phyloP scores from a whole-genome alignment of 139 green algal genomes.

The Chlorella sorokiniana region DNA sequence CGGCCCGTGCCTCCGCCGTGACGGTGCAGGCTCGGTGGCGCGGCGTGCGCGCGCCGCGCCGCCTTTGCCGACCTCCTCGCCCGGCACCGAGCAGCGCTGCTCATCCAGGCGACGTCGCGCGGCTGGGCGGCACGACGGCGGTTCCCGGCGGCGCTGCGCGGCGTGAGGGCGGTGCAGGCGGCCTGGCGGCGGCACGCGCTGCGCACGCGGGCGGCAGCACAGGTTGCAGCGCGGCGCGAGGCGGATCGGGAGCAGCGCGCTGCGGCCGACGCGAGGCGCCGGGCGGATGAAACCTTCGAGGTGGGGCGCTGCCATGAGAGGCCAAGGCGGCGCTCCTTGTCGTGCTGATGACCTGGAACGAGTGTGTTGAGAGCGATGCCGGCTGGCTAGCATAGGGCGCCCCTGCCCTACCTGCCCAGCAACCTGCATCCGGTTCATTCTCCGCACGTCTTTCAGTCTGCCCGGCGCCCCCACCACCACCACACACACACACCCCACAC shows the following conservation, averaged over 20 bases:
- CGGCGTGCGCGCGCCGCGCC: slow-evolving; percentile 25
- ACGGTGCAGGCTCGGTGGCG: slow-evolving; percentile 53
- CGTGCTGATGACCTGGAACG: background rate
- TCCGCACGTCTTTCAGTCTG: no score
- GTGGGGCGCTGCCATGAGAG: background rate
- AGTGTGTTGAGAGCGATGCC: no score
- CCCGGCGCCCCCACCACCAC: no score
- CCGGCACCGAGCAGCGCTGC: slow-evolving; percentile 44
- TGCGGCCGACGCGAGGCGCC: slow-evolving; percentile 37
- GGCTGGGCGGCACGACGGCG: background rate
- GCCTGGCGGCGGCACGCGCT: slow-evolving; percentile 53
- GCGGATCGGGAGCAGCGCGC: slow-evolving; percentile 25
- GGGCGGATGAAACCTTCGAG: slow-evolving; percentile 51
- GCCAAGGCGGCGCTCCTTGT: background rate
- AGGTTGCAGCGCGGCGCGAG: slow-evolving; percentile 33
- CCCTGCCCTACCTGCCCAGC: no score
- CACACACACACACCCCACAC: background rate
- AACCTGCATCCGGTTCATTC: no score
- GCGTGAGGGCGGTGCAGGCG: slow-evolving; percentile 23
- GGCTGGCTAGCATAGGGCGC: no score
- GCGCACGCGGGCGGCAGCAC: slow-evolving; percentile 34
- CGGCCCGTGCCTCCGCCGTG: slow-evolving; percentile 26
- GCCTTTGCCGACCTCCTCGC: slow-evolving; percentile 36
- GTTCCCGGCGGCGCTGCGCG: slow-evolving; percentile 12
- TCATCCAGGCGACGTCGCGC: slow-evolving; percentile 55